Evolutionary conservation across 2,329 filamentous ascomycete species (phyloP).

Genomic region (Neoscytalidium dimidiatum): DNA sequence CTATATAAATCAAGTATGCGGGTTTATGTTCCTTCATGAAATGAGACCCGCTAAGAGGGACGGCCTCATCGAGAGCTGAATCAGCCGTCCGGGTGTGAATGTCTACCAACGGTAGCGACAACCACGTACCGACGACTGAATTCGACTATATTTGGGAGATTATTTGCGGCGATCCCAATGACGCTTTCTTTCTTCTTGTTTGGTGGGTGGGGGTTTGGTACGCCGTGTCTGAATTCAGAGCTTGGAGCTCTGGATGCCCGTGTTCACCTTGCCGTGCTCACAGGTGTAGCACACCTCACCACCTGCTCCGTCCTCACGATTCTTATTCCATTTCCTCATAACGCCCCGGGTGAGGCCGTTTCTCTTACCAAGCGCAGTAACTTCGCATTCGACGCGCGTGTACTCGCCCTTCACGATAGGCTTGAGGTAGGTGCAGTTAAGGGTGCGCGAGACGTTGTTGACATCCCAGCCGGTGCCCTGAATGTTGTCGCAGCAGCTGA

Average conservation of each 20-base stretch:
- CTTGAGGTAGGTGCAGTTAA: conserved; percentile 50
- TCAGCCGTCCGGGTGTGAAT: too few relatives aligned
- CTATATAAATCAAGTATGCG: too few relatives aligned
- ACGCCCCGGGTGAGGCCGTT: conserved; percentile 42
- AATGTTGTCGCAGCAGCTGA: conserved; percentile 30
- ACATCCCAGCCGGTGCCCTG: conserved; percentile 43
- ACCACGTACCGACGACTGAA: too few relatives aligned
- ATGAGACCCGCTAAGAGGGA: too few relatives aligned
- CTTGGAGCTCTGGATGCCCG: conserved; percentile 2
- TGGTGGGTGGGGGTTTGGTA: background rate
- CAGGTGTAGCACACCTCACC: conserved; percentile 42
- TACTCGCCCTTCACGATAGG: conserved; percentile 44
- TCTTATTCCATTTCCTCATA: conserved; percentile 35
- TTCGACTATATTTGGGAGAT: background rate
- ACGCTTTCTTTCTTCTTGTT: background rate
- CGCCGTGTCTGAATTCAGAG: background rate
- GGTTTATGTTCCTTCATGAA: too few relatives aligned
- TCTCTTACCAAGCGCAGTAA: conserved; percentile 46
- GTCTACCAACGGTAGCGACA: too few relatives aligned
- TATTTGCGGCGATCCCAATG: background rate
- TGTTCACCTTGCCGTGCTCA: conserved; percentile 38
- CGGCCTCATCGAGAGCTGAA: too few relatives aligned
- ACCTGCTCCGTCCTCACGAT: conserved; percentile 32
- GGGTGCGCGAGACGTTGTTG: conserved; percentile 44
- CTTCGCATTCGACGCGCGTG: conserved; percentile 45